Percentiles rank a stretch among this genome's conserved stretches.
phyloP scores from a whole-genome alignment of 2,329 filamentous ascomycete species.

The Domatiomyces catenatus region DNA sequence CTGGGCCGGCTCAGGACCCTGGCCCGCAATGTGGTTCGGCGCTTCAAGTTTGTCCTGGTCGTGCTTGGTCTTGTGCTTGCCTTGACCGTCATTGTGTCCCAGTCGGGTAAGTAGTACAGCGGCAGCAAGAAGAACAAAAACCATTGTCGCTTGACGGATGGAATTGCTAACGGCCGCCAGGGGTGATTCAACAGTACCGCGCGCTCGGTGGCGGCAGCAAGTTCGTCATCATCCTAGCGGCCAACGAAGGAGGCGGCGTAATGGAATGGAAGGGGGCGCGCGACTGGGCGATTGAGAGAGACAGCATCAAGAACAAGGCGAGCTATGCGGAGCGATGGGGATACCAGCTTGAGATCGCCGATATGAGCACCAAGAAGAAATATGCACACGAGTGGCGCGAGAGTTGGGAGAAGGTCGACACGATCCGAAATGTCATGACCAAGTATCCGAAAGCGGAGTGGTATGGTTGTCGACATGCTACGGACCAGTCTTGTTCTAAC shows the following conservation, averaged over 20 bases:
- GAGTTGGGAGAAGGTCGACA: constrained; percentile 98
- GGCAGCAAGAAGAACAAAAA: neutral
- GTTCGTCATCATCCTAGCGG: constrained; percentile 81
- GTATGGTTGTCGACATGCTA: constrained; percentile 42
- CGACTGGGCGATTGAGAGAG: constrained; percentile 95
- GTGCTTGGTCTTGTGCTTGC: constrained; percentile 22
- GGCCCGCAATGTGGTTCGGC: constrained; percentile 43
- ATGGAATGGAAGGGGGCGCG: constrained; percentile 98
- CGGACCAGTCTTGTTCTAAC: constrained; percentile 2
- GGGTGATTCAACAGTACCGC: constrained; percentile 39
- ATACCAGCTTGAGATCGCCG: constrained; percentile 88
- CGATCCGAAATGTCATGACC: constrained; percentile 69
- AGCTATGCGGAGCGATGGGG: constrained; percentile 79
- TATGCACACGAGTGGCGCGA: constrained; percentile 99
- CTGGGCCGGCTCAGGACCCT: constrained; percentile 23
- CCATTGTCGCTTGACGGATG: neutral
- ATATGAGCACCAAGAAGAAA: constrained; percentile 97
- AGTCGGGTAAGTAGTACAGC: constrained; percentile 16
- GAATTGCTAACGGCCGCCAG: neutral
- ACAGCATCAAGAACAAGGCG: constrained; percentile 90
- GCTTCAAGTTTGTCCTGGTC: constrained; percentile 44
- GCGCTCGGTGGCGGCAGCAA: constrained; percentile 76
- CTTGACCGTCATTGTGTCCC: constrained; percentile 12
- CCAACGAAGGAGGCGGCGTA: constrained; percentile 88
- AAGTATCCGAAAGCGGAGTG: constrained; percentile 96